These are phyloP conservation scores for Lippia alba DNA, from an alignment of 305 asterid species.

Conservation along the genomic window DNA sequence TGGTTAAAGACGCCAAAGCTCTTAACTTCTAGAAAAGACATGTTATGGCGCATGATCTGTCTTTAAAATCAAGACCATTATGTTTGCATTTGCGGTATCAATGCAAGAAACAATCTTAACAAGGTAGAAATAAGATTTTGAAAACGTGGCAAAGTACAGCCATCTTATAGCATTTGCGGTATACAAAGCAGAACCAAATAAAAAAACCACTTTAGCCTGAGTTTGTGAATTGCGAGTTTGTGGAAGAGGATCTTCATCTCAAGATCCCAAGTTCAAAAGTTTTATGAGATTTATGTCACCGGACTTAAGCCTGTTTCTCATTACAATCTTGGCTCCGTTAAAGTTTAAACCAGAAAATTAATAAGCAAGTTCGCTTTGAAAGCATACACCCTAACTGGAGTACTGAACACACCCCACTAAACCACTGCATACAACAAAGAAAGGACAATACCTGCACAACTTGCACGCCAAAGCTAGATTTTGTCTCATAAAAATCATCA, in stretches of 20 bases:
- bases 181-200: not conserved
- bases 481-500: slow-evolving; percentile 91
- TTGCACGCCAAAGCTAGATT: slow-evolving; percentile 94
- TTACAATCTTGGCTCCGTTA: not conserved
- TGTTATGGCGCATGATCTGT: not conserved
- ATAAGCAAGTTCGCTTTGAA: not conserved
- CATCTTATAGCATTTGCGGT: not conserved
- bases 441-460: slow-evolving; percentile 81
- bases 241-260: no score
- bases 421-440: not conserved
- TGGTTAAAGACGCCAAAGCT: not conserved
- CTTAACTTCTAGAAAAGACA: not conserved
- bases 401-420: not conserved
- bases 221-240: no score
- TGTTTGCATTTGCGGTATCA: not conserved
- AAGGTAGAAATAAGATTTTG: slow-evolving; percentile 1
- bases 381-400: not conserved
- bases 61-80: not conserved
- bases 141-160: slow-evolving; percentile 6
- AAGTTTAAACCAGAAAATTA: not conserved
- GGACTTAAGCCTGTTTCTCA: not conserved
- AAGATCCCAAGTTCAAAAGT: no score
- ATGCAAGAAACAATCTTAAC: slow-evolving; percentile 2
- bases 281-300: no score
- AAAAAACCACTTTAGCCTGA: slow-evolving; percentile 1